A percentile compares a stretch with the other conserved stretches of the same genome.
phyloP scores from a whole-genome alignment of 164 flowering plant species.

The Vitis rupestris region DNA sequence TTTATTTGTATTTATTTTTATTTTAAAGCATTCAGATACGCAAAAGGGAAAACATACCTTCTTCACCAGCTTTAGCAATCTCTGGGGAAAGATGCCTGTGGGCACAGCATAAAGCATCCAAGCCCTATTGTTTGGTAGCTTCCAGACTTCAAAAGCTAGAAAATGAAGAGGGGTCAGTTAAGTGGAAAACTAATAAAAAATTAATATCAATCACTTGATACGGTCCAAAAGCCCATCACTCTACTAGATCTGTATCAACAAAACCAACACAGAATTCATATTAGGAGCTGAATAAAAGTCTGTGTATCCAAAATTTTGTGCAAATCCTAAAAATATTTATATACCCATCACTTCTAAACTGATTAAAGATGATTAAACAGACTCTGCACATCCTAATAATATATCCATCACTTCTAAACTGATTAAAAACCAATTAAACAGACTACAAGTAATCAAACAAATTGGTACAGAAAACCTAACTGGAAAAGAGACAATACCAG shows the following conservation, averaged over 20 bases:
- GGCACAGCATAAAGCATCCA: conserved; percentile 21
- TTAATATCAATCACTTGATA: conserved; percentile 15
- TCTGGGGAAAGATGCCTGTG: conserved; percentile 17
- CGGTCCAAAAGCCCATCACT: conserved; percentile 31
- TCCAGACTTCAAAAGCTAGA: conserved; percentile 34
- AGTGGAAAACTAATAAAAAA: conserved; percentile 24
- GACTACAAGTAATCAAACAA: conserved; percentile 15
- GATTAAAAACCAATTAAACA: conserved; percentile 5
- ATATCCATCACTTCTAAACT: conserved; percentile 9
- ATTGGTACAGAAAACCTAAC: conserved; percentile 27
- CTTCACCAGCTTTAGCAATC: conserved; percentile 22
- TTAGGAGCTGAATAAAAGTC: conserved; percentile 21
- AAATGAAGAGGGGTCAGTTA: conserved; percentile 25
- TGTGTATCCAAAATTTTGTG: neutral
- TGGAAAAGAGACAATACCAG: conserved; percentile 19
- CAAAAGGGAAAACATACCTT: conserved; percentile 36
- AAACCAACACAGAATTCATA: conserved; percentile 41
- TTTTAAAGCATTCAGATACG: too few species aligned
- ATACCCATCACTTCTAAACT: conserved; percentile 3
- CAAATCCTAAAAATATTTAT: neutral
- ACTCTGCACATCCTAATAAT: conserved; percentile 1
- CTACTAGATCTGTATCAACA: conserved; percentile 50
- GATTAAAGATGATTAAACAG: conserved; percentile 1
- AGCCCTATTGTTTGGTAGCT: conserved; percentile 32
- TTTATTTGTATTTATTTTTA: too few species aligned